Evolutionary conservation across 768 basidiomycete species (phyloP), one percentile per base, ranked within the genome.

Genomic region (Russula vinacea): DNA sequence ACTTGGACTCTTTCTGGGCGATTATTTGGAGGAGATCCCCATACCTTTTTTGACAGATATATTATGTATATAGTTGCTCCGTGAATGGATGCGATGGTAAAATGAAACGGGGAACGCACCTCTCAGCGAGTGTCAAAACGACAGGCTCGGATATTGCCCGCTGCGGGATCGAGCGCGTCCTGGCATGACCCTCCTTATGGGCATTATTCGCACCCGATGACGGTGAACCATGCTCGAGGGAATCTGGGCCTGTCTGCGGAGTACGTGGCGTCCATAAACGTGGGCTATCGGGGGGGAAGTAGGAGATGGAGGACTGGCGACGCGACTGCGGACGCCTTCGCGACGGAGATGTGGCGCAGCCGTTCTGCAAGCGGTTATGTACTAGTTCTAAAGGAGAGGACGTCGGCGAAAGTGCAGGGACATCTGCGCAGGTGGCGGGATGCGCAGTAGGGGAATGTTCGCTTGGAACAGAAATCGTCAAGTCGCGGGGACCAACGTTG

Each of bases 1-100:
- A 92, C 72, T 85, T 88, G 0, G 88, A 83, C 72, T 93, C 92
- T 67, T 93, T 92, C 74, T 92, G 90, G 0, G 92, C 91, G 56
- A 94, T 94, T 64, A 88, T 87, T 35, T 83, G 87, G n/a, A 93
- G 76, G 2, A 94, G 76, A 60, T 92, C 90, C 7, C 87, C 84
- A 69, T 94, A 89, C 70, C 92, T 93, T 6, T 42, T 39, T 14
- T 55, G 44, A 35, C 29, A 40, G 5, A 13, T 19, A 11, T 3
- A 2, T 19, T n/a, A 13, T 19, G 14, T 3, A 2, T 19, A 17
- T 14, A 13, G 33, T 16, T 8, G 11, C 44, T 35, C 32, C 42
- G n/a, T 58, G 32, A 61, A 49, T 37, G 7, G 19, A 29, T 6
- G 19, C 32, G n/a, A n/a, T 42, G 17, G 5, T 1, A 45, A 42